These are phyloP conservation scores for Aspergillus spinulosporus DNA, from an alignment of 2,329 filamentous ascomycete species.

Conservation along the genomic window DNA sequence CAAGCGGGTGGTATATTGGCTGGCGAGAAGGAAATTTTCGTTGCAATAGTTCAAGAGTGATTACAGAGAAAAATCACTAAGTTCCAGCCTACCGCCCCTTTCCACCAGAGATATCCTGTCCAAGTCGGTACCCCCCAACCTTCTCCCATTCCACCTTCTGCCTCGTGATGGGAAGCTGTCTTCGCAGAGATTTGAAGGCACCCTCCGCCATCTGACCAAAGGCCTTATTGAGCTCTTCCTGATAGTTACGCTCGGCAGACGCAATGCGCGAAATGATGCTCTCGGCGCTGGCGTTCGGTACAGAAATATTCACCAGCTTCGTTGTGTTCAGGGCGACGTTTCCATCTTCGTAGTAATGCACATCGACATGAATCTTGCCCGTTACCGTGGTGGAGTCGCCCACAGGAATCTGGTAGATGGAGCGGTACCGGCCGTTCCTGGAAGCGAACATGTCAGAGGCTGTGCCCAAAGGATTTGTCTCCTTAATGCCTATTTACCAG, in stretches of 20 bases:
- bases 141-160: slow-evolving; percentile 99
- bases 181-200: slow-evolving; percentile 87
- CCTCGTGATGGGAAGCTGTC: slow-evolving; percentile 91
- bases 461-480: background rate
- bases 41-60: no score
- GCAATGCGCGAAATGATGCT: slow-evolving; percentile 79
- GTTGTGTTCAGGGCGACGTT: slow-evolving; percentile 92
- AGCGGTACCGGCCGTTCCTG: slow-evolving; percentile 96
- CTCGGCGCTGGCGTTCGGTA: slow-evolving; percentile 64
- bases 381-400: slow-evolving; percentile 60
- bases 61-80: no score
- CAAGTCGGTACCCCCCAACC: slow-evolving; percentile 85
- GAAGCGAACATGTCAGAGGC: background rate
- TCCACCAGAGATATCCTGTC: slow-evolving; percentile 74
- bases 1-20: no score
- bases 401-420: slow-evolving; percentile 76
- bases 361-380: slow-evolving; percentile 85
- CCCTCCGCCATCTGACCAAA: slow-evolving; percentile 89
- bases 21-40: no score
- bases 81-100: slow-evolving; percentile 40
- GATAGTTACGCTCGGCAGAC: slow-evolving; percentile 81
- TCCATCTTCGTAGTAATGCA: slow-evolving; percentile 99
- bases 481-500: slow-evolving; percentile 60
- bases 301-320: slow-evolving; percentile 66
- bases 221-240: slow-evolving; percentile 90